phyloP scores from a whole-genome alignment of 495 filamentous ascomycete species.

The Saxophila tyrrhenica region DNA sequence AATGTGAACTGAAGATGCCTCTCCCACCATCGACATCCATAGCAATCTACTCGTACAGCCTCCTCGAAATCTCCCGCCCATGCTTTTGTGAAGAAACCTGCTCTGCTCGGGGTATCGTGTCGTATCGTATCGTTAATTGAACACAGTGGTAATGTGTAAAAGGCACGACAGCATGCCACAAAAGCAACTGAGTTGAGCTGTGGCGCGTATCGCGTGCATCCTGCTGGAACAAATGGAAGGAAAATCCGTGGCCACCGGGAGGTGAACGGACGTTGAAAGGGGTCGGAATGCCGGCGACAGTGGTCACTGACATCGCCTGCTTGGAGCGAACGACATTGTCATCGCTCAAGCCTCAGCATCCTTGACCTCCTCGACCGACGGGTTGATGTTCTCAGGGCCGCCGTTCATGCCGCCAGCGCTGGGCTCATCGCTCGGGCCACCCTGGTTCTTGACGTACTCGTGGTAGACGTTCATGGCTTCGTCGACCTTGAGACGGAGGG shows the following conservation, averaged over 20 bases:
- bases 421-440: slow-evolving; percentile 20
- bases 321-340: too few species aligned
- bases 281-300: too few species aligned
- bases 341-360: neutral
- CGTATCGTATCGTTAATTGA: neutral
- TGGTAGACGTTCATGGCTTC: slow-evolving; percentile 96
- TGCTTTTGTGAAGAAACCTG: neutral
- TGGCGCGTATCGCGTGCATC: neutral
- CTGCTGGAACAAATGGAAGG: neutral
- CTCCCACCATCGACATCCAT: neutral
- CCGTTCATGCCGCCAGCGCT: slow-evolving; percentile 9
- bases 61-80: neutral
- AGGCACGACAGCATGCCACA: neutral
- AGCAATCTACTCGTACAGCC: neutral
- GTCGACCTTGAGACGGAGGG: slow-evolving; percentile 87
- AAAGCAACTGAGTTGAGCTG: neutral
- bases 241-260: neutral
- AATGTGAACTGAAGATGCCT: neutral
- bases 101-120: neutral
- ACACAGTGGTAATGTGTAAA: neutral
- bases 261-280: too few species aligned
- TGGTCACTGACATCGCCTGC: too few species aligned
- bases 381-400: slow-evolving; percentile 17
- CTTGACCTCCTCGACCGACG: slow-evolving; percentile 17
- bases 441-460: slow-evolving; percentile 86